Percentiles rank a stretch among this genome's conserved stretches.
Evolutionary conservation across 306 rosid species (phyloP).

Genomic region (Benincasa hispida): DNA sequence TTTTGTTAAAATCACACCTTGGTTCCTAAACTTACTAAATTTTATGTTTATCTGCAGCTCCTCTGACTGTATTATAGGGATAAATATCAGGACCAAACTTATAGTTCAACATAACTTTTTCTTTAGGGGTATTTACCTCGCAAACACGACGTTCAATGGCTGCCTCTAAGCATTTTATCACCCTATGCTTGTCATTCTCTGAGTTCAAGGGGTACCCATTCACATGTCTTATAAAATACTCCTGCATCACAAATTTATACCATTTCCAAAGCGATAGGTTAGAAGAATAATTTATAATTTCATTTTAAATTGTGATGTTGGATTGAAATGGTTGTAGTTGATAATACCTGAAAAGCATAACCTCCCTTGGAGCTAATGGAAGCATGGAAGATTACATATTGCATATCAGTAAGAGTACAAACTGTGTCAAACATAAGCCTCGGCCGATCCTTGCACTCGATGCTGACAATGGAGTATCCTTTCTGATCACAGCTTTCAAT

Average conservation of each 20-base stretch:
- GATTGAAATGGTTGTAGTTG: not conserved
- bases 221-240: conserved; percentile 46
- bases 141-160: conserved; percentile 59
- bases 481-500: conserved; percentile 52
- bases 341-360: conserved; percentile 43
- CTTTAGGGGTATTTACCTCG: conserved; percentile 18
- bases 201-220: conserved; percentile 42
- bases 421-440: conserved; percentile 71
- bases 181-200: conserved; percentile 52
- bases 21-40: not conserved
- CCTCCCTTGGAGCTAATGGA: conserved; percentile 26
- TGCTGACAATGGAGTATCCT: conserved; percentile 40
- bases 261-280: not conserved
- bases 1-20: not conserved
- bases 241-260: conserved; percentile 16
- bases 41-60: not conserved
- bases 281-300: not conserved
- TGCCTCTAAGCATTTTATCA: conserved; percentile 54
- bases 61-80: not conserved
- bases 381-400: conserved; percentile 60
- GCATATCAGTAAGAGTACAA: conserved; percentile 64
- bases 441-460: conserved; percentile 49
- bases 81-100: not conserved
- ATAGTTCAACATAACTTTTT: not conserved
- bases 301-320: not conserved